These are phyloP conservation scores for Malus hybrid DNA, from an alignment of 331 rosid species.

Conservation along the genomic window DNA sequence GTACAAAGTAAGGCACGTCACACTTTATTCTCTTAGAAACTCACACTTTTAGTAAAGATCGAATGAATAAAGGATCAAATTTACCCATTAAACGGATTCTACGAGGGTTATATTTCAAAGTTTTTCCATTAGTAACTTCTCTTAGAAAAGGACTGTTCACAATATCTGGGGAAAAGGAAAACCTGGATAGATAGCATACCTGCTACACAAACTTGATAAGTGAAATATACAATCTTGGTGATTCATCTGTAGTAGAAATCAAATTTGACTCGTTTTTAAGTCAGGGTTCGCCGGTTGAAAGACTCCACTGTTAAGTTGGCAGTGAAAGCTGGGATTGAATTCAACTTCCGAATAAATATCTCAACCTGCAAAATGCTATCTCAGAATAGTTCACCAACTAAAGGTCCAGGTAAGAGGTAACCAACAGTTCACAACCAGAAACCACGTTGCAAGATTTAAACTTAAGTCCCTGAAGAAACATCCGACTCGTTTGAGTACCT, in stretches of 20 bases:
- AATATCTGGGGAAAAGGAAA: neutral
- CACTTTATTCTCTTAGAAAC: neutral
- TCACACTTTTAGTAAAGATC: neutral
- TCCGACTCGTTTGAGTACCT: neutral
- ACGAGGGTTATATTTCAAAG: neutral
- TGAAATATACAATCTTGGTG: neutral
- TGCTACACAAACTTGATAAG: neutral
- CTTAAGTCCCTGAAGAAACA: neutral
- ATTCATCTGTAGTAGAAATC: neutral
- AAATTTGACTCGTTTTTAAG: slow-evolving; percentile 28
- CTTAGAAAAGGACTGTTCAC: neutral
- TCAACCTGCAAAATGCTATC: slow-evolving; percentile 57
- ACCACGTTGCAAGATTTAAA: neutral
- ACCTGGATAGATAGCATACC: neutral
- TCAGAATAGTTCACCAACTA: neutral
- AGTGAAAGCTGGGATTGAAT: slow-evolving; percentile 96
- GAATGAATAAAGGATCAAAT: neutral
- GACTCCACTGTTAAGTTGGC: slow-evolving; percentile 97
- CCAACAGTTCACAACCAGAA: neutral
- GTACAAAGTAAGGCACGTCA: neutral
- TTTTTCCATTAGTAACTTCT: neutral
- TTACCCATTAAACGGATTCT: neutral
- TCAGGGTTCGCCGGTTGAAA: slow-evolving; percentile 75
- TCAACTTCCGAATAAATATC: slow-evolving; percentile 79
- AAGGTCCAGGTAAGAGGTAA: neutral